Evolutionary conservation across 1,139 yeast species (phyloP), one percentile per base, ranked within the genome.

Genomic region (Saccharomyces hybrid): DNA sequence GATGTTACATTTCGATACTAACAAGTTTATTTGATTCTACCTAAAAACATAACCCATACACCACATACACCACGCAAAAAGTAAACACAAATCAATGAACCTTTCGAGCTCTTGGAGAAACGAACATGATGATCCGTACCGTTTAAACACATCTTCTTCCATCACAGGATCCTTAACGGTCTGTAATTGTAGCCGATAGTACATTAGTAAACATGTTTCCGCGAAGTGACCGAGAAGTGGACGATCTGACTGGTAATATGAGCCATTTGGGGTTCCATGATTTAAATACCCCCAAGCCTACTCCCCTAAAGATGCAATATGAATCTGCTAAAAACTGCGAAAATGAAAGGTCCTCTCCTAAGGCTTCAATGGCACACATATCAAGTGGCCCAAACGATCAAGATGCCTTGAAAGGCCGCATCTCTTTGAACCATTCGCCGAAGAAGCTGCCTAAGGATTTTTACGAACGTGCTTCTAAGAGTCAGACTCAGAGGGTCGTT

Each of bases 401-500:
- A 34, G 23, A 34, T 34, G 11, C 23, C 42, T 34, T 11, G 5
- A 34, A 34, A 14, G 5, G 13, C 23, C 42, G 20, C 42, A 14
- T 34, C 11, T 34, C 42, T 34, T 56, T 67, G 6, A 52, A 62
- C n/a, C 61, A 62, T 38, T 70, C 75, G 13, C 75, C 74, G 4
- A 66, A 70, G 54, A 71, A 75, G 57, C 65, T 77, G 50, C 79
- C 79, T 51, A 75, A 75, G 48, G 86, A 81, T 38, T 82, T 83
- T 64, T 75, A 78, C 60, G 73, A 75, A 54, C 83, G 82, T 65
- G 84, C 90, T 13, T 80, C 83, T 58, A 79, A 82, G 50, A 84
- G 88, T 49, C 88, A 88, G 66, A 89, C 95, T 6, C 87, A 86
- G 68, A 78, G 99, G 57, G 75, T 89, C 59, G 95, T 95, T 4